phyloP scores from a whole-genome alignment of 2,329 filamentous ascomycete genomes.

The Arthrocladium fulminans region DNA sequence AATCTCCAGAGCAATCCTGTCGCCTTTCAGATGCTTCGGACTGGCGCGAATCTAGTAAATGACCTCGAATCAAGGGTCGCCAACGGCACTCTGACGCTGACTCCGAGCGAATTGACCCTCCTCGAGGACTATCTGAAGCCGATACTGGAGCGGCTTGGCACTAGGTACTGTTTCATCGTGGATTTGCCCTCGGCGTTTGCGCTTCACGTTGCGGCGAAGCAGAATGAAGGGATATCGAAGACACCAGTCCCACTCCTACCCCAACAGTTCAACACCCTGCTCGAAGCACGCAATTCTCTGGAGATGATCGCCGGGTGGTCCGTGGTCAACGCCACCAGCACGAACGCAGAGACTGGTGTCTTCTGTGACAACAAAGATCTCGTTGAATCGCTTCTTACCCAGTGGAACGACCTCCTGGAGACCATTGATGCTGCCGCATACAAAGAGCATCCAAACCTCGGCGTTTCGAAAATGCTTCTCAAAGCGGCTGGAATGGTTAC shows the following conservation, averaged over 20 bases:
- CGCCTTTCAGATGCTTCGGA: constrained; percentile 19
- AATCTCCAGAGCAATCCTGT: constrained; percentile 20
- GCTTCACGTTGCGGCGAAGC: constrained; percentile 13
- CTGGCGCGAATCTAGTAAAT: constrained; percentile 17
- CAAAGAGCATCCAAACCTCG: constrained; percentile 17
- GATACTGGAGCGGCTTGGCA: constrained; percentile 20
- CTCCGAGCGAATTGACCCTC: constrained; percentile 18
- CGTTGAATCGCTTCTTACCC: constrained; percentile 14
- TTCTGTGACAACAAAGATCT: constrained; percentile 11
- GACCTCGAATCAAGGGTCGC: constrained; percentile 16
- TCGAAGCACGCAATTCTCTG: constrained; percentile 20
- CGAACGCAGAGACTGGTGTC: constrained; percentile 1
- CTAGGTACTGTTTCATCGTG: constrained; percentile 20
- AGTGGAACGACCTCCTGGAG: constrained; percentile 17
- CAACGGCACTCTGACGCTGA: constrained; percentile 14
- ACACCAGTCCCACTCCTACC: constrained; percentile 12
- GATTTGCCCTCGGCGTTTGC: constrained; percentile 19
- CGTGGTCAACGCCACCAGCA: constrained; percentile 13
- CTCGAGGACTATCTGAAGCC: constrained; percentile 18
- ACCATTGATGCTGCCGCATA: constrained; percentile 9
- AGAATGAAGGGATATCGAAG: constrained; percentile 9
- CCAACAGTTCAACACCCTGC: constrained; percentile 14
- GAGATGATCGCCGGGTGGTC: constrained; percentile 20
- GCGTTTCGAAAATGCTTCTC: constrained; percentile 17
- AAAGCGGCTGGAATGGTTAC: constrained; percentile 18